phyloP scores from a whole-genome alignment of 345 rosid species.

The Lepidium sativum region DNA sequence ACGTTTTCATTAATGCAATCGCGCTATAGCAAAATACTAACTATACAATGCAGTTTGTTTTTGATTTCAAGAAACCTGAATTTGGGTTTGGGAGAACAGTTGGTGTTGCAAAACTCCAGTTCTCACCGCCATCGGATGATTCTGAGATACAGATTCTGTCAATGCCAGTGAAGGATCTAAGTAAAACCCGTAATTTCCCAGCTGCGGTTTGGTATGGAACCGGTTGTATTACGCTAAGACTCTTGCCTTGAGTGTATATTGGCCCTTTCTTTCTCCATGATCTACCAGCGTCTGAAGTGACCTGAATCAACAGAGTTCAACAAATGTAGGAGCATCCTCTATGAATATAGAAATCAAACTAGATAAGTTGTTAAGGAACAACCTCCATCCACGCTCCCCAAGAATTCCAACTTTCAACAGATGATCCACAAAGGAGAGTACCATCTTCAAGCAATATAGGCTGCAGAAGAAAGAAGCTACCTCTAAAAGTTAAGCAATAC shows the following conservation, averaged over 20 bases:
- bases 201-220: constrained; percentile 61
- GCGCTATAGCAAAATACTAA: neutral
- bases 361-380: constrained; percentile 22
- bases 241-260: constrained; percentile 47
- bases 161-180: constrained; percentile 58
- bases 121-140: constrained; percentile 60
- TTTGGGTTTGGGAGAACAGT: constrained; percentile 84
- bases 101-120: constrained; percentile 62
- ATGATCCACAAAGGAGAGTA: constrained; percentile 74
- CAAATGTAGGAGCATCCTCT: neutral
- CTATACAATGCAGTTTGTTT: neutral
- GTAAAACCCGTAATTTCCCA: constrained; percentile 52
- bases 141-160: constrained; percentile 68
- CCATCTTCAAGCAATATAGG: constrained; percentile 74
- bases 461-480: constrained; percentile 30
- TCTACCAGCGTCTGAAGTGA: constrained; percentile 60
- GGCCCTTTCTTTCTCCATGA: constrained; percentile 87
- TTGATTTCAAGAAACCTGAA: constrained; percentile 46
- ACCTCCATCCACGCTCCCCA: constrained; percentile 99
- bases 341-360: neutral
- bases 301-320: constrained; percentile 33
- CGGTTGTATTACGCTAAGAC: constrained; percentile 93
- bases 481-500: neutral
- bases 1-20: neutral
- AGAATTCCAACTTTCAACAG: constrained; percentile 92